These are phyloP conservation scores for Tetradesmus obliquus DNA, from an alignment of 139 green algal genomes.

Conservation along the genomic window DNA sequence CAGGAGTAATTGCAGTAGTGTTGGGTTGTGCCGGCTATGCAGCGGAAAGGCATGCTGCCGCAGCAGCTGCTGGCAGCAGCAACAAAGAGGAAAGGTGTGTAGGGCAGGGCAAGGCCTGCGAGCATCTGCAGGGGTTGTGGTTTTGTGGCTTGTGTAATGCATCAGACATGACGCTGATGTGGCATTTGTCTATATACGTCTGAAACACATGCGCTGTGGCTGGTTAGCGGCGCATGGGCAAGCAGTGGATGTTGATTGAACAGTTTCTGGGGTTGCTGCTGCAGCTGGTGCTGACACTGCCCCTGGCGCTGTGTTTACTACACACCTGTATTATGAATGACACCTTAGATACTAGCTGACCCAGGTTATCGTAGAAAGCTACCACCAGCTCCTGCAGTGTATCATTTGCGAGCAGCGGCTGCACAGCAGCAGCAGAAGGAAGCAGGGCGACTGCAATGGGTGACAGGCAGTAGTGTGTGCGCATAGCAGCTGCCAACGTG, in stretches of 20 bases:
- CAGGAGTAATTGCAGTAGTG: not conserved
- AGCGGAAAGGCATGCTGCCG: not conserved
- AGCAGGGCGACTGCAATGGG: not conserved
- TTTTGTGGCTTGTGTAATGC: too few species aligned
- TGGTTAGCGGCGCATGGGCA: too few species aligned
- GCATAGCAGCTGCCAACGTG: not conserved
- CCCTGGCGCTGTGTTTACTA: not conserved
- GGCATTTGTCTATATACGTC: too few species aligned
- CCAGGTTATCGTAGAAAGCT: conserved; percentile 45
- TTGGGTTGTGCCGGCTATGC: not conserved
- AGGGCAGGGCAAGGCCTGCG: not conserved
- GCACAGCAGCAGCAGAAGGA: conserved; percentile 10
- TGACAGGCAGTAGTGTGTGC: not conserved
- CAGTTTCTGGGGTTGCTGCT: not conserved
- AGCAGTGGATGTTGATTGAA: too few species aligned
- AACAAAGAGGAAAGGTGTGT: too few species aligned
- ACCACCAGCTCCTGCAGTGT: conserved; percentile 73
- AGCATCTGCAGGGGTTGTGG: not conserved
- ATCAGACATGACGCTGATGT: too few species aligned
- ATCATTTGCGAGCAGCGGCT: conserved; percentile 54
- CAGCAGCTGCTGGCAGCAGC: not conserved
- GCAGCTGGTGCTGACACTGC: not conserved
- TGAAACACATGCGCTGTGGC: too few species aligned
- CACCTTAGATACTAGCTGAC: conserved; percentile 47
- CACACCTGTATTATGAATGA: conserved; percentile 53